phyloP scores from a whole-genome alignment of 306 rosid genomes.

The Rosa rugosa region DNA sequence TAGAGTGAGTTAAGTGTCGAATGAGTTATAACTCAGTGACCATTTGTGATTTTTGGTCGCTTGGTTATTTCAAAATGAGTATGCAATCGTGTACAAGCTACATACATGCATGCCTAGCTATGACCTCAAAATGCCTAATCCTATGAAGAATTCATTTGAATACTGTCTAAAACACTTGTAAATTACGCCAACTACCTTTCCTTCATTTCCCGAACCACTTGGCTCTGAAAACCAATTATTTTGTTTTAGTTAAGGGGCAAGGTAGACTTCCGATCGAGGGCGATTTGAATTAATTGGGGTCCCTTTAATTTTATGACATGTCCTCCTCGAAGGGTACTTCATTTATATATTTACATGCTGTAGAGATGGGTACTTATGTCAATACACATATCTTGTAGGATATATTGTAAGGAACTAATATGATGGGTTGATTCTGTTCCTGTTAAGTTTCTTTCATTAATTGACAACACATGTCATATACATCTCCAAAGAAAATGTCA shows the following conservation, averaged over 20 bases:
- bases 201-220: not conserved
- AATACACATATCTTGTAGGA: not conserved
- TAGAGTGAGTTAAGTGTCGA: too few species aligned
- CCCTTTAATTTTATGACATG: not conserved
- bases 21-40: too few species aligned
- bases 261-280: not conserved
- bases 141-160: too few species aligned
- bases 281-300: not conserved
- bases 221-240: not conserved
- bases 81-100: too few species aligned
- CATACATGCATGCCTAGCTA: too few species aligned
- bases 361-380: too few species aligned
- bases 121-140: too few species aligned
- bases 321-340: not conserved
- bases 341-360: not conserved
- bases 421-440: not conserved
- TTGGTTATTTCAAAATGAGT: too few species aligned
- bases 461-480: not conserved
- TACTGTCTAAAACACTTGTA: not conserved
- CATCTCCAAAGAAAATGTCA: too few species aligned
- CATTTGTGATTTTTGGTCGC: too few species aligned
- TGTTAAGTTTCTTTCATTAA: not conserved
- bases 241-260: not conserved
- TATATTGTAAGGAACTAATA: too few species aligned
- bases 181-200: not conserved